A percentile compares a stretch with the other conserved stretches of the same genome.
phyloP scores from a whole-genome alignment of 805 yeast genomes.

The Candida chilensis region DNA sequence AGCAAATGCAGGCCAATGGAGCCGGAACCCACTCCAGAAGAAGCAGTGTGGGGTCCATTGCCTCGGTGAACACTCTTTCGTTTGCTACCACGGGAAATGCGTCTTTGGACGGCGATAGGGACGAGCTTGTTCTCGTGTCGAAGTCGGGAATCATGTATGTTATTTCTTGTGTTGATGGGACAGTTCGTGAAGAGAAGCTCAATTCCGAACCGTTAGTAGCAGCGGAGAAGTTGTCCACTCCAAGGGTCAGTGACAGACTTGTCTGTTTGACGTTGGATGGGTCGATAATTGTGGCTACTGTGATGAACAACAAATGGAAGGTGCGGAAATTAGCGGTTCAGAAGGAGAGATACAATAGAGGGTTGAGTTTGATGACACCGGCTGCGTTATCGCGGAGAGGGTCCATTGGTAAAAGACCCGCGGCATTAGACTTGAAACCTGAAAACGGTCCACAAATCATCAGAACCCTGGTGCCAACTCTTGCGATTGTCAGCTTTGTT shows the following conservation, averaged over 20 bases:
- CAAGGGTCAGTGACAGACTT: slow-evolving; percentile 67
- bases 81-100: slow-evolving; percentile 10
- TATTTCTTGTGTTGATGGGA: slow-evolving; percentile 41
- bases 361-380: slow-evolving; percentile 25
- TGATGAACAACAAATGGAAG: slow-evolving; percentile 59
- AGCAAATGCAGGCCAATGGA: slow-evolving; percentile 3
- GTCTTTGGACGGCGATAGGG: slow-evolving; percentile 7
- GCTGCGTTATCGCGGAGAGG: slow-evolving; percentile 19
- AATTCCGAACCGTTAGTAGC: slow-evolving; percentile 24
- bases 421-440: too few species aligned
- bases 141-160: slow-evolving; percentile 40
- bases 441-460: too few species aligned
- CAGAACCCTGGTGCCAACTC: too few species aligned
- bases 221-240: slow-evolving; percentile 52
- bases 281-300: slow-evolving; percentile 51
- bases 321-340: slow-evolving; percentile 39
- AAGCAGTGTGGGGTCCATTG: slow-evolving; percentile 13
- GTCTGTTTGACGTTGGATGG: slow-evolving; percentile 43
- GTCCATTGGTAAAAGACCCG: too few species aligned
- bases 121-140: slow-evolving; percentile 45
- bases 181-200: slow-evolving; percentile 19
- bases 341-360: slow-evolving; percentile 35
- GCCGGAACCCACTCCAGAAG: slow-evolving; percentile 16
- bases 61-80: slow-evolving; percentile 10
- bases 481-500: slow-evolving; percentile 57